Conservation (phyloP, 2,329 filamentous ascomycete genomes). For the Mycocentrospora acerina region DNA sequence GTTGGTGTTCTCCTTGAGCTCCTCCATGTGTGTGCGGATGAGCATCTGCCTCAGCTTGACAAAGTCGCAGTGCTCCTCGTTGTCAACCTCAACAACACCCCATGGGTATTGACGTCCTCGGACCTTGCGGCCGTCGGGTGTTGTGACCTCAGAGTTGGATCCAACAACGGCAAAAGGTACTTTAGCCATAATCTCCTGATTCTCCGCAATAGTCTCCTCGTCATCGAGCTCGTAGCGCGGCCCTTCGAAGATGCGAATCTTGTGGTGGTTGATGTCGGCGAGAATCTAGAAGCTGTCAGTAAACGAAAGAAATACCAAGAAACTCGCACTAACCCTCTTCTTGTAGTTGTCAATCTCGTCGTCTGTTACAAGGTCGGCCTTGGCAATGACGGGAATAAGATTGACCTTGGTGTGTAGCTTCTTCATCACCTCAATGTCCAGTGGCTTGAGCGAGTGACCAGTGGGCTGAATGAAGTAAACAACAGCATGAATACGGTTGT, state of each 20-base stretch:
- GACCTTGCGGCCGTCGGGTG: slow-evolving; percentile 89
- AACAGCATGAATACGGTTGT: slow-evolving; percentile 98
- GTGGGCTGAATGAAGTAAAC: slow-evolving; percentile 99
- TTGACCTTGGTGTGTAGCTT: slow-evolving; percentile 99
- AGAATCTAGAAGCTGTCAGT: slow-evolving; percentile 68
- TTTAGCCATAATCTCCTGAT: slow-evolving; percentile 99
- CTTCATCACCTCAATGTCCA: slow-evolving; percentile 99
- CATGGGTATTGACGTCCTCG: slow-evolving; percentile 95
- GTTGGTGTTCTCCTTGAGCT: slow-evolving; percentile 99
- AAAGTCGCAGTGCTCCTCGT: slow-evolving; percentile 99
- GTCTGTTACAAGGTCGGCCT: slow-evolving; percentile 96
- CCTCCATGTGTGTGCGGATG: slow-evolving; percentile 99
- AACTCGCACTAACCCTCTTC: slow-evolving; percentile 71
- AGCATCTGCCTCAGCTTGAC: slow-evolving; percentile 99
- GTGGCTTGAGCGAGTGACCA: slow-evolving; percentile 94
- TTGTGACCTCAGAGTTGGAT: slow-evolving; percentile 91
- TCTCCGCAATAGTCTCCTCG: slow-evolving; percentile 99
- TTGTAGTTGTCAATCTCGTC: slow-evolving; percentile 96
- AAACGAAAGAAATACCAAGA: neutral
- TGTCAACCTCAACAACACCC: slow-evolving; percentile 98
- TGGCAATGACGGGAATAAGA: slow-evolving; percentile 97
- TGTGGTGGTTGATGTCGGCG: slow-evolving; percentile 93
- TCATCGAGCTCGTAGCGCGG: slow-evolving; percentile 98
- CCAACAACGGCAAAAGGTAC: slow-evolving; percentile 98
- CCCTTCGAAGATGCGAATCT: slow-evolving; percentile 98